Percentiles rank a stretch among this genome's conserved stretches.
Conservation (phyloP, 768 basidiomycete species). For the Cyclocybe aegerita region DNA sequence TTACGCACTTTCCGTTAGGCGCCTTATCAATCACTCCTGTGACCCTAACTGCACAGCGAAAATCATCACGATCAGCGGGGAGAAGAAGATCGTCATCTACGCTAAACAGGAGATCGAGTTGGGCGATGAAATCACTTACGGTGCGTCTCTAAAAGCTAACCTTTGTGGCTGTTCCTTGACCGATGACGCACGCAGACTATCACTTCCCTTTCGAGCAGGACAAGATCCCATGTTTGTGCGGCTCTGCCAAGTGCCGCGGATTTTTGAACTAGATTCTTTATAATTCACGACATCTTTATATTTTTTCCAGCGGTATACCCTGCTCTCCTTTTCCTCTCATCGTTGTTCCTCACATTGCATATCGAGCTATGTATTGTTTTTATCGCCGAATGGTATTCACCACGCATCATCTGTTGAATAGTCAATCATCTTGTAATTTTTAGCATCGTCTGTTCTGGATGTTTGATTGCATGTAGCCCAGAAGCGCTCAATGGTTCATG, state of each 20-base stretch:
- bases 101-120: conserved; percentile 95
- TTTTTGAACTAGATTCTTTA: conserved; percentile 81
- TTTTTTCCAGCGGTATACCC: conserved; percentile 19
- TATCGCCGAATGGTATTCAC: not conserved
- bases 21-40: conserved; percentile 98
- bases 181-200: conserved; percentile 62
- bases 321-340: conserved; percentile 8
- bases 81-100: conserved; percentile 99
- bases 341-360: conserved; percentile 10
- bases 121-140: conserved; percentile 97
- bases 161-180: not conserved
- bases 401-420: conserved; percentile 1
- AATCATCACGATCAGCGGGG: conserved; percentile 87
- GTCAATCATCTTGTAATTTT: not conserved
- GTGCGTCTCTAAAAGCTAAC: conserved; percentile 41
- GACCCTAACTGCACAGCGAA: conserved; percentile 92
- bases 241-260: conserved; percentile 89
- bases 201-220: conserved; percentile 99
- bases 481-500: too few relatives aligned
- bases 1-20: conserved; percentile 44
- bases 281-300: conserved; percentile 21
- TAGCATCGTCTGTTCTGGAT: not conserved
- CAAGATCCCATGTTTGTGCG: conserved; percentile 92
- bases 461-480: not conserved
- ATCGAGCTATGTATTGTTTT: conserved; percentile 20